Base-by-base conservation (phyloP, 345 rosid species). In the Camelina laxa region DNA sequence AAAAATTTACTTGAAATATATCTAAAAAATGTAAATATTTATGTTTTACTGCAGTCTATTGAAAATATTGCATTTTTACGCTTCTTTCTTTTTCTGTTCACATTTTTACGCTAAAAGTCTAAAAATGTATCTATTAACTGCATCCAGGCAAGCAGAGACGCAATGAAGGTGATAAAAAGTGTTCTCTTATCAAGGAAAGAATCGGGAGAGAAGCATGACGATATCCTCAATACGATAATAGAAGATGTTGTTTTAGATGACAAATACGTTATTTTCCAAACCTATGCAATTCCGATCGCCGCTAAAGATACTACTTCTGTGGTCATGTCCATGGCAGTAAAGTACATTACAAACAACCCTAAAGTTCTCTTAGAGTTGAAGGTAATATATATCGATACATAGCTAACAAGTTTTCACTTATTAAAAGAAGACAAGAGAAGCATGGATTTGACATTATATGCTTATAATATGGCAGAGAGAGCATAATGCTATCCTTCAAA, bases 401-500 rank as follows among this genome's bases (percentile, higher is more conserved):
- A 13, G 6, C 47, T 42, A 13, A 42, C 49, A 6, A 45, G 2
- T 33, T 33, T 33, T 45, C 48, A 14, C 13, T 44, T 3, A 14
- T 42, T n/a, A 5, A 44, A 15, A 44, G 9, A 44, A 44, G n/a
- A 5, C 17, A 44, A 6, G 15, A 44, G 16, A 44, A 33, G 36
- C 36, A n/a, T 15, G 48, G 1, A 65, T 51, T 10, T 51, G 30
- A 21, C 41, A 79, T 31, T 72, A 38, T 38, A 19, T 59, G 3
- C 15, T 3, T 65, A 7, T 60, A 49, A 44, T 55, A 15, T n/a
- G 12, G 47, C 13, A 51, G 72, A 16, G 50, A 9, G 75, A 72
- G 27, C 79, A 75, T 67, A 9, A 76, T 38, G 69, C 24, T 1
- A 79, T 86, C 12, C 10, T 79, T 13, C 27, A 22, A n/a, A 71